Evolutionary conservation across 1,284 basidiomycete species (phyloP), one percentile per base, ranked within the genome.

Genomic region (Cutaneotrichosporon sp.): DNA sequence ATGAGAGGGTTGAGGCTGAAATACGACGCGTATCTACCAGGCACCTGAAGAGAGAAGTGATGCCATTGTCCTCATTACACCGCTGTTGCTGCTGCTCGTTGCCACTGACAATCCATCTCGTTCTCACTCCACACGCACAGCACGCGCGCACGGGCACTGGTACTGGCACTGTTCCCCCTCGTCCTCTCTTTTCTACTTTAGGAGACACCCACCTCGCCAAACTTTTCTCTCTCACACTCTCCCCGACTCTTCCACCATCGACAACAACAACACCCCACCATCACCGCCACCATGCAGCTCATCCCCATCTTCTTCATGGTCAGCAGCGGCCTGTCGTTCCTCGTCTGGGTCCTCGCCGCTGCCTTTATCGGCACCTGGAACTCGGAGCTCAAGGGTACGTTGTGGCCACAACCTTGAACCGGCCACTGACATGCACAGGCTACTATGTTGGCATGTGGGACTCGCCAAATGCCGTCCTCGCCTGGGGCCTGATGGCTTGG

Each of bases 381-480:
- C 45, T 18, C 13, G 2, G 7, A 34, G 9, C 17, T 18, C 21
- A 14, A n/a, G 18, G 17, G 55, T 57, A 36, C 40, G n/a, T n/a
- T n/a, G 55, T 51, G 8, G 26, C 26, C 26, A 30, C 26, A 7
- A n/a, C 26, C 10, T 30, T 30, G 26, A 5, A 30, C 26, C n/a
- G 36, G 36, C 17, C 36, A 20, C 14, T n/a, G 39, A 40, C 26
- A 30, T 7, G 7, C 26, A 10, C 26, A 30, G 26, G 26, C 26
- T 10, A 30, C 26, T 30, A 30, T 1, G 30, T 21, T 38, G 42
- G 33, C 42, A 38, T 14, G 39, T 40, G 47, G 23, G 23, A 43
- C 45, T 54, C 56, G 20, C 67, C 56, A 33, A 68, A 64, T 35
- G 69, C 66, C 12, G 46, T 67, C 22, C 59, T 72, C 42, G 69